Conservation (phyloP, 352 stramenopile genomes). For the Pythium guiyangense region DNA sequence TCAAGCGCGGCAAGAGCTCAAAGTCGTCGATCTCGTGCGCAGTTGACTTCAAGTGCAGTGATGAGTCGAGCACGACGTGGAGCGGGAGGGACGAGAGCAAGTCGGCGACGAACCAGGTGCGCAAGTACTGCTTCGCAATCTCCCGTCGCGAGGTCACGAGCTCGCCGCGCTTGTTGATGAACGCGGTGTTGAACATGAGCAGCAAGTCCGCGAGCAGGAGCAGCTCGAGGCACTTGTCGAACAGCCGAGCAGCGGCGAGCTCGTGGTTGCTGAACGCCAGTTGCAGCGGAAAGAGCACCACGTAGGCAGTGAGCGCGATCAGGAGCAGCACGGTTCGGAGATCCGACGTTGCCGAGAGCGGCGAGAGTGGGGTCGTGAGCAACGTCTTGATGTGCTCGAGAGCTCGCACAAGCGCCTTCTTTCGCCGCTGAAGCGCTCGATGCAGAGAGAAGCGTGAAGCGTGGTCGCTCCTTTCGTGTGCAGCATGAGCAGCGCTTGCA, state of each 20-base stretch:
- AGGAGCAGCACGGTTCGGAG: background rate
- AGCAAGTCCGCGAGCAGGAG: background rate
- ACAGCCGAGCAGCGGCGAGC: background rate
- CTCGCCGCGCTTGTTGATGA: conserved; percentile 7
- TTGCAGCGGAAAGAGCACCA: background rate
- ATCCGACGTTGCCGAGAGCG: background rate
- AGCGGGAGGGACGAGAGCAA: conserved; percentile 3
- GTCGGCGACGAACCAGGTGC: conserved; percentile 4
- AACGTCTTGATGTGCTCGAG: background rate
- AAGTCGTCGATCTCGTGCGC: background rate
- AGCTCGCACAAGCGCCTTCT: background rate
- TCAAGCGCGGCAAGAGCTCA: conserved; percentile 1
- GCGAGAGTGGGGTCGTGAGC: background rate
- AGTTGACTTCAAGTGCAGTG: background rate
- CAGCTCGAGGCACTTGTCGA: background rate
- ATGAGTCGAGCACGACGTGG: background rate
- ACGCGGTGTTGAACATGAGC: conserved; percentile 12
- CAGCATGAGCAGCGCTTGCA: background rate
- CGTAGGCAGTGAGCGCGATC: background rate
- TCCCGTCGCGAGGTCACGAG: conserved; percentile 1
- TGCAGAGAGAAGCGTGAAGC: background rate
- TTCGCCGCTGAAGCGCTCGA: background rate
- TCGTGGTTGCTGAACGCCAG: background rate
- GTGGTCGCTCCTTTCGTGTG: background rate
- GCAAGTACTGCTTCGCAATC: conserved; percentile 9